Percentiles rank a stretch among this genome's conserved stretches.
Evolutionary conservation across 257 asterid genomes (phyloP).

Genomic region (Salvia hispanica): DNA sequence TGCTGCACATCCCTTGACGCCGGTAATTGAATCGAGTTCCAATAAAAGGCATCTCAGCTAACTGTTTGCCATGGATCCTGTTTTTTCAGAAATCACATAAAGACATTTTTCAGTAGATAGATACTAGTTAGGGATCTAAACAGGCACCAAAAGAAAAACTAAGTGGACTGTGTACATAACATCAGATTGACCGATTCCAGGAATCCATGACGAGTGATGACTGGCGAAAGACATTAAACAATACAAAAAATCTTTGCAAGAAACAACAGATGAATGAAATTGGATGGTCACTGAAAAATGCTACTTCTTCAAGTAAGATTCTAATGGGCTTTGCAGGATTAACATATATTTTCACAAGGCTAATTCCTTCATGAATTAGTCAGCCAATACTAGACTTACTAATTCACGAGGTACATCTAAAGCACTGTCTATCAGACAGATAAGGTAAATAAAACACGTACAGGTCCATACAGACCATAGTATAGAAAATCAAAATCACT

Average conservation of each 20-base stretch:
- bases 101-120: constrained; percentile 27
- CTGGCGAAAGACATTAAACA: constrained; percentile 26
- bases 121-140: constrained; percentile 7
- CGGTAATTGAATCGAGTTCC: constrained; percentile 78
- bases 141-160: constrained; percentile 8
- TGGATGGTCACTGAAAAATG: constrained; percentile 6
- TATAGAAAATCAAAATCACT: constrained; percentile 24
- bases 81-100: constrained; percentile 29
- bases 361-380: background rate
- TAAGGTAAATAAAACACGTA: background rate
- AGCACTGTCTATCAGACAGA: constrained; percentile 21
- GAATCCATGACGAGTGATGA: constrained; percentile 16
- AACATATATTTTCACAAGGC: constrained; percentile 20
- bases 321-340: constrained; percentile 14
- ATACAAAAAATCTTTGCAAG: background rate
- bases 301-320: constrained; percentile 26
- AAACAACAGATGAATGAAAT: background rate
- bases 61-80: constrained; percentile 79
- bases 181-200: constrained; percentile 16
- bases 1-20: constrained; percentile 92
- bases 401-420: constrained; percentile 15
- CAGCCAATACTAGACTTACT: constrained; percentile 8
- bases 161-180: constrained; percentile 9
- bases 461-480: constrained; percentile 9
- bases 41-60: constrained; percentile 98